Evolutionary conservation across 139 green algal genomes (phyloP).

Genomic region (Closterium sp.): DNA sequence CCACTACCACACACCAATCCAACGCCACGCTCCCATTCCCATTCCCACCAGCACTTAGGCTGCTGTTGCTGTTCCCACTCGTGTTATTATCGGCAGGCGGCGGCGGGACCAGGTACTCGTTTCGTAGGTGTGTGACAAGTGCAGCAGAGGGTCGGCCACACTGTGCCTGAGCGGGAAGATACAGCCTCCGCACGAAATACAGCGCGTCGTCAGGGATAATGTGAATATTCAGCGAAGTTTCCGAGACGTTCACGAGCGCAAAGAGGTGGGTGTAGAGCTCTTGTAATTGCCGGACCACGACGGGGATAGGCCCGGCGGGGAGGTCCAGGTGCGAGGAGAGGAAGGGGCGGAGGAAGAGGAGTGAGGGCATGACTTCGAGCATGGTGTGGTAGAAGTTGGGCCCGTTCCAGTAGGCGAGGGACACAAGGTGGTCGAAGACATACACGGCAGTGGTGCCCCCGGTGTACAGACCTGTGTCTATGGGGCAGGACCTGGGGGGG

Average conservation of each 20-base stretch:
- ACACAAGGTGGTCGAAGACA: constrained; percentile 5
- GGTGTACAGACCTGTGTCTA: neutral
- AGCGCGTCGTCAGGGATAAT: constrained; percentile 14
- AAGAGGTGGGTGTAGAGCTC: constrained; percentile 8
- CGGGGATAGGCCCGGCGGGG: too few species aligned
- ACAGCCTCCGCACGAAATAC: constrained; percentile 7
- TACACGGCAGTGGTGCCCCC: neutral
- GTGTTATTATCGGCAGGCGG: neutral
- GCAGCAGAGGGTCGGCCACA: constrained; percentile 13
- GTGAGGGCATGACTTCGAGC: constrained; percentile 12
- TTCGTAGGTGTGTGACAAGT: neutral
- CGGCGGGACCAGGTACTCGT: neutral
- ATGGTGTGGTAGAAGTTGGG: constrained; percentile 24
- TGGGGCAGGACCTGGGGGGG: neutral
- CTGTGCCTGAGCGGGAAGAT: constrained; percentile 6
- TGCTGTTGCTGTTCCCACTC: neutral
- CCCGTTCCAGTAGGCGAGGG: constrained; percentile 26
- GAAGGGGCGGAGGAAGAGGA: neutral
- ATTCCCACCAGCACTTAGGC: neutral
- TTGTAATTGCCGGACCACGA: neutral
- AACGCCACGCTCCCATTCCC: neutral
- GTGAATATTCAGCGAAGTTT: neutral
- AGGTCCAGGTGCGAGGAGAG: too few species aligned
- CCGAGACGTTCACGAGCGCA: neutral
- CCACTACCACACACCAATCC: neutral